Evolutionary conservation across 192 early-diverging fungal genomes (phyloP).

Genomic region (Geranomyces variabilis): DNA sequence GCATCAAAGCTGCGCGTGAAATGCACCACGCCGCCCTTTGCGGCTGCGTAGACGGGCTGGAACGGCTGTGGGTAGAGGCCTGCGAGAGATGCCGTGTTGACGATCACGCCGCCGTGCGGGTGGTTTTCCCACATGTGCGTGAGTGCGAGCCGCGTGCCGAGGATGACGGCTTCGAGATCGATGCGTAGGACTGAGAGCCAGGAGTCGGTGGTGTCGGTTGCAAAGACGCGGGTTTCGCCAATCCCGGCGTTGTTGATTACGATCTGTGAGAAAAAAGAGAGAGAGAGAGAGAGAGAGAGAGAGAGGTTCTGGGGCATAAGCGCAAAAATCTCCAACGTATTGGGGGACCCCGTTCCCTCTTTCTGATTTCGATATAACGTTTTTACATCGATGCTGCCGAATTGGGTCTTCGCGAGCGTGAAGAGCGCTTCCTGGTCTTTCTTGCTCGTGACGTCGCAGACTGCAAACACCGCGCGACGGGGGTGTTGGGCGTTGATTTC

Average conservation of each 20-base stretch:
- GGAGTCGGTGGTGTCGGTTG: conserved; percentile 33
- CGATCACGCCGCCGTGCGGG: conserved; percentile 62
- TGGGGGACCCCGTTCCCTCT: too few relatives aligned
- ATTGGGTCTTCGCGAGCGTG: conserved; percentile 56
- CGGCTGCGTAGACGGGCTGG: conserved; percentile 74
- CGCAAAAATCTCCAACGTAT: too few relatives aligned
- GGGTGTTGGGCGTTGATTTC: conserved; percentile 36
- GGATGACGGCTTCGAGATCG: conserved; percentile 73
- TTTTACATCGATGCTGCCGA: conserved; percentile 54
- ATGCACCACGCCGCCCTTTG: conserved; percentile 65
- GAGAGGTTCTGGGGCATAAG: too few relatives aligned
- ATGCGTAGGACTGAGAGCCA: conserved; percentile 70
- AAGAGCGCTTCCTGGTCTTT: conserved; percentile 67
- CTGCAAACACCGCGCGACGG: conserved; percentile 55
- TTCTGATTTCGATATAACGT: too few relatives aligned
- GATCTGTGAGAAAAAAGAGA: conserved; percentile 1
- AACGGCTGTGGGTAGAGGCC: conserved; percentile 53
- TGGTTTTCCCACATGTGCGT: conserved; percentile 52
- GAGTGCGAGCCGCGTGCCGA: conserved; percentile 74
- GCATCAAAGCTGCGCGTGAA: conserved; percentile 30
- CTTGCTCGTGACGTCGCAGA: conserved; percentile 72
- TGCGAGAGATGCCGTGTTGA: conserved; percentile 79
- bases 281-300: too few relatives aligned
- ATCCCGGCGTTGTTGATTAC: conserved; percentile 24
- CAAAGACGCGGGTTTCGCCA: conserved; percentile 4